Conservation (phyloP, 805 yeast genomes). For the Pichia heedii region DNA sequence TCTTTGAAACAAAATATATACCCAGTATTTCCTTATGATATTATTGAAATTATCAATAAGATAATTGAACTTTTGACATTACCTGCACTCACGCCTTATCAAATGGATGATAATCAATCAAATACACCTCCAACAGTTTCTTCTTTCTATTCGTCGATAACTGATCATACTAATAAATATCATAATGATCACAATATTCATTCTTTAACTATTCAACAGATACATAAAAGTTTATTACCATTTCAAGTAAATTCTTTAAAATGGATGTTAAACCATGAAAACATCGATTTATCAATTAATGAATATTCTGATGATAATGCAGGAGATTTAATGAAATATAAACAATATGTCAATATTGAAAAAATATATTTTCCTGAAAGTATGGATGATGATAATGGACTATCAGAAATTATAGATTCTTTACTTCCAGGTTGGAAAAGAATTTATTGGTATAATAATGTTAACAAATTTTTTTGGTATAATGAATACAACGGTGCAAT, state of each 20-base stretch:
- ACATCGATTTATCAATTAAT: slow-evolving; percentile 18
- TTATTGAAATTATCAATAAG: slow-evolving; percentile 13
- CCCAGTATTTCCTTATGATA: slow-evolving; percentile 11
- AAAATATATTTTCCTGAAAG: slow-evolving; percentile 13
- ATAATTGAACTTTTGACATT: slow-evolving; percentile 10
- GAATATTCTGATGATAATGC: neutral
- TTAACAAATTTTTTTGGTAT: slow-evolving; percentile 29
- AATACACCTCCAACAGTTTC: slow-evolving; percentile 19
- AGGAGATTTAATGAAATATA: too few relatives aligned
- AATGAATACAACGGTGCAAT: slow-evolving; percentile 45
- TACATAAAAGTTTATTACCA: slow-evolving; percentile 20
- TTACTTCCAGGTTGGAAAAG: slow-evolving; percentile 48
- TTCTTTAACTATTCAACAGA: slow-evolving; percentile 10
- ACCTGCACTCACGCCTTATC: slow-evolving; percentile 17
- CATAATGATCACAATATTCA: slow-evolving; percentile 5
- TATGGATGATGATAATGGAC: slow-evolving; percentile 14
- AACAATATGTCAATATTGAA: neutral
- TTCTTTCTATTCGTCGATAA: slow-evolving; percentile 41
- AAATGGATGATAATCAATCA: slow-evolving; percentile 9
- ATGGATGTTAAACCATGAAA: slow-evolving; percentile 50
- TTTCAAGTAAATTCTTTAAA: slow-evolving; percentile 48
- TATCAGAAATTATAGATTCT: slow-evolving; percentile 29
- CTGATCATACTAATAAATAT: slow-evolving; percentile 32
- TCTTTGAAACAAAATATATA: slow-evolving; percentile 15
- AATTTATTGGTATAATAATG: slow-evolving; percentile 10